Evolutionary conservation across 306 rosid species (phyloP).

Genomic region (Parietaria judaica): DNA sequence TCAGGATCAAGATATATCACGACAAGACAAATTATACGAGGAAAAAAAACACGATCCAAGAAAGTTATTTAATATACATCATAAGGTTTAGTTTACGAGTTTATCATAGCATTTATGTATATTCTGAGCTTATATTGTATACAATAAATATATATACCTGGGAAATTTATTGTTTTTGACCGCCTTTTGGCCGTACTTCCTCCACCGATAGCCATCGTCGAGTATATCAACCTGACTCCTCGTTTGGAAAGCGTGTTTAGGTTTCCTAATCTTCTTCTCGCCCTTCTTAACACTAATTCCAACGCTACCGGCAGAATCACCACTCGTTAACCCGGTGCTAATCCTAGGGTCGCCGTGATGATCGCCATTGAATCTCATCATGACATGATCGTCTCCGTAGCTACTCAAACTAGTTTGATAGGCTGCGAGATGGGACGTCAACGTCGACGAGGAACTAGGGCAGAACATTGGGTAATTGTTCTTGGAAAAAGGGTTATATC

Average conservation of each 20-base stretch:
- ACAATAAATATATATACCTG: constrained; percentile 23
- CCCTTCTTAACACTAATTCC: constrained; percentile 9
- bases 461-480: constrained; percentile 49
- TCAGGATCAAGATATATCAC: too few species aligned
- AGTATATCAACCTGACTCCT: constrained; percentile 52
- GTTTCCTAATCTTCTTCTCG: constrained; percentile 30
- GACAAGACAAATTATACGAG: too few species aligned
- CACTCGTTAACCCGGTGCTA: neutral
- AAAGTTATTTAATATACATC: too few species aligned
- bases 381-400: constrained; percentile 17
- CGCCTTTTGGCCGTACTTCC: constrained; percentile 59
- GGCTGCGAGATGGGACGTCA: constrained; percentile 3
- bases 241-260: constrained; percentile 48
- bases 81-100: too few species aligned
- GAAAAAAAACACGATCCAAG: too few species aligned
- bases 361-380: neutral
- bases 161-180: constrained; percentile 52
- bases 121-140: too few species aligned
- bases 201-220: constrained; percentile 71
- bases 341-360: neutral
- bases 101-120: too few species aligned
- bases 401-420: constrained; percentile 4
- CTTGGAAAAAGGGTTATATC: constrained; percentile 1
- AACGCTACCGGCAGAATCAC: neutral
- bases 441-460: constrained; percentile 33